Evolutionary conservation across 2,329 filamentous ascomycete species (phyloP), one percentile per base, ranked within the genome.

Genomic region (Septoria petroselini): DNA sequence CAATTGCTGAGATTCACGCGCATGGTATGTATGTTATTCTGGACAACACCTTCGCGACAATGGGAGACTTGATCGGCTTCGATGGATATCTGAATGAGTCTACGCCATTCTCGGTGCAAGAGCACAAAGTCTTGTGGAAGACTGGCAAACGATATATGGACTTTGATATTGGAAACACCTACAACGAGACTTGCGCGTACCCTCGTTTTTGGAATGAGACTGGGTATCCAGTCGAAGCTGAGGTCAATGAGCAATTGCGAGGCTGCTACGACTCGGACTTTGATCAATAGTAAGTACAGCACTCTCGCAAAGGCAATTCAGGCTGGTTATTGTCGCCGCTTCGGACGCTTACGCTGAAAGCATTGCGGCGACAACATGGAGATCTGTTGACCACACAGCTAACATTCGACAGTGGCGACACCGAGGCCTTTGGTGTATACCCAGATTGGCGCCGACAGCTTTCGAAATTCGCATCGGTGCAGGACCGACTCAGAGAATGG

Each of bases 401-500:
- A n/a, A n/a, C n/a, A n/a, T n/a, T n/a, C n/a, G n/a, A n/a, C n/a
- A n/a, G n/a, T 55, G 81, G 81, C 44, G 80, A 83, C 57, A 77
- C 76, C 23, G 77, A 80, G 62, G 79, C 79, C 31, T 82, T 83
- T 57, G 81, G 80, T 57, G 76, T 80, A 14, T 82, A 75, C 48
- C 76, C 78, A 0, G 78, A 82, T 58, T 83, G 78, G 76, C 69
- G 81, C 57, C 76, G 78, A 59, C 77, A 83, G 61, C 71, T 84
- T 25, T 74, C 79, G 17, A 84, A 84, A 58, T 84, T 83, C 62
- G 79, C 80, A 15, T 80, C 76, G 21, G 81, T 83, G 1, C 81
- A 84, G 65, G 81, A 84, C 63, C 80, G 81, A 62, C 71, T 84
- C 2, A 75, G 81, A 41, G 80, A 83, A 59, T 84, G 81, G 81